Conservation (phyloP, 2,329 filamentous ascomycete genomes). For the Rutstroemia sydowiana region DNA sequence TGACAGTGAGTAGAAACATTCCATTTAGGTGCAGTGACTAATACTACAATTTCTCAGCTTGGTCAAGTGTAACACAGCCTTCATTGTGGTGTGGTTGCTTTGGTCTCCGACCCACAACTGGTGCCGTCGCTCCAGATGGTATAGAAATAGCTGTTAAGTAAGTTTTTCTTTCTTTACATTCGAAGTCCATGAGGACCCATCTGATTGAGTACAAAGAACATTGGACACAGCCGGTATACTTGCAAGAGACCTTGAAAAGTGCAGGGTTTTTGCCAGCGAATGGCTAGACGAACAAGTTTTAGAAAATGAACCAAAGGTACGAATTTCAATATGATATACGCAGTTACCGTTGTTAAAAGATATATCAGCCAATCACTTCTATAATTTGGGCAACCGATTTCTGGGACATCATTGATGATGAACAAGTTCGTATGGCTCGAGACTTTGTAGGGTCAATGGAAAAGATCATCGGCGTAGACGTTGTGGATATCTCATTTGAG, state of each 20-base stretch:
- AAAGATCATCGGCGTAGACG: background rate
- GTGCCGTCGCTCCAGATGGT: background rate
- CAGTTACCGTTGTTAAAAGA: background rate
- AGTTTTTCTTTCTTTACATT: background rate
- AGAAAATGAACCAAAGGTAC: background rate
- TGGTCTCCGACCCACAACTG: background rate
- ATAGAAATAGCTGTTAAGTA: background rate
- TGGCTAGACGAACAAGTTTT: background rate
- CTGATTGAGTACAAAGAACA: background rate
- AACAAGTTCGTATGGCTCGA: background rate
- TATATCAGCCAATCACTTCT: background rate
- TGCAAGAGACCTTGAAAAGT: background rate
- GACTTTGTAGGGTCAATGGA: background rate
- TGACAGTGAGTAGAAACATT: conserved; percentile 1
- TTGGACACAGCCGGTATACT: background rate
- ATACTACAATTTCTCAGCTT: background rate
- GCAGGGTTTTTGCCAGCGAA: background rate
- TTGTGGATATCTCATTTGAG: background rate
- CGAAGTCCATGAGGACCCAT: background rate
- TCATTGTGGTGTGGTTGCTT: background rate
- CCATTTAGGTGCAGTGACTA: background rate
- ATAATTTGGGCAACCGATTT: background rate
- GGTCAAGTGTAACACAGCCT: background rate
- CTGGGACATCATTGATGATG: background rate
- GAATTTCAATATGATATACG: background rate